Conservation (phyloP, 805 yeast genomes). For the Zygosaccharomyces gambellarensis region DNA sequence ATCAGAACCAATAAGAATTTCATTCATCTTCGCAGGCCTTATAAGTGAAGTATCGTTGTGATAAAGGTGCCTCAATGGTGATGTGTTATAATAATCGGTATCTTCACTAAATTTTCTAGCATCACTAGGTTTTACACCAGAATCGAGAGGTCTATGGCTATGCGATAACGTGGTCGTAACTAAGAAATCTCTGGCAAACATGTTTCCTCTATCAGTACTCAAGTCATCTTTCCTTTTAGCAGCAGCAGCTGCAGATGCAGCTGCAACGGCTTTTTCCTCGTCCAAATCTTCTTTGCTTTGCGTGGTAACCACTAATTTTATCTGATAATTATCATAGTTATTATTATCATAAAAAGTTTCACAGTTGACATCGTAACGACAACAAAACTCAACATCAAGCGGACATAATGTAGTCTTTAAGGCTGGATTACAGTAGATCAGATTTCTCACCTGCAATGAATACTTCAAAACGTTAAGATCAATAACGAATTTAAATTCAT, state of each 20-base stretch:
- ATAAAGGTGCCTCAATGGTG: slow-evolving; percentile 34
- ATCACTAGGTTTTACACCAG: neutral
- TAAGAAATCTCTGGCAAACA: slow-evolving; percentile 17
- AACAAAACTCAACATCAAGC: slow-evolving; percentile 29
- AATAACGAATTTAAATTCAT: slow-evolving; percentile 31
- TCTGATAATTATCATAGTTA: slow-evolving; percentile 32
- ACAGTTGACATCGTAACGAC: slow-evolving; percentile 32
- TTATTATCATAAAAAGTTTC: slow-evolving; percentile 36
- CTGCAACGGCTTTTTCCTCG: neutral
- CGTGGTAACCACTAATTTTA: slow-evolving; percentile 19
- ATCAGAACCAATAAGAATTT: slow-evolving; percentile 16
- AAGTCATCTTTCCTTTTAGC: neutral
- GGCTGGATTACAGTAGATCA: slow-evolving; percentile 16
- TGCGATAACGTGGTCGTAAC: slow-evolving; percentile 23
- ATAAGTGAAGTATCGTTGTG: slow-evolving; percentile 26
- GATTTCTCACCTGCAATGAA: slow-evolving; percentile 23
- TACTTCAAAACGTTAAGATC: slow-evolving; percentile 29
- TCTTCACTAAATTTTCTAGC: slow-evolving; percentile 32
- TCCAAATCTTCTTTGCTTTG: neutral
- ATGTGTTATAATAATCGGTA: slow-evolving; percentile 33
- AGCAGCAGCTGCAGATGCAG: neutral
- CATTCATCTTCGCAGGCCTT: slow-evolving; percentile 22
- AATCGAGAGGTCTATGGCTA: slow-evolving; percentile 5
- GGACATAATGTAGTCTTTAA: slow-evolving; percentile 13
- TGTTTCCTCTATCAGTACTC: slow-evolving; percentile 1